Evolutionary conservation across 345 rosid genomes (phyloP).

Genomic region (Viola odorata): DNA sequence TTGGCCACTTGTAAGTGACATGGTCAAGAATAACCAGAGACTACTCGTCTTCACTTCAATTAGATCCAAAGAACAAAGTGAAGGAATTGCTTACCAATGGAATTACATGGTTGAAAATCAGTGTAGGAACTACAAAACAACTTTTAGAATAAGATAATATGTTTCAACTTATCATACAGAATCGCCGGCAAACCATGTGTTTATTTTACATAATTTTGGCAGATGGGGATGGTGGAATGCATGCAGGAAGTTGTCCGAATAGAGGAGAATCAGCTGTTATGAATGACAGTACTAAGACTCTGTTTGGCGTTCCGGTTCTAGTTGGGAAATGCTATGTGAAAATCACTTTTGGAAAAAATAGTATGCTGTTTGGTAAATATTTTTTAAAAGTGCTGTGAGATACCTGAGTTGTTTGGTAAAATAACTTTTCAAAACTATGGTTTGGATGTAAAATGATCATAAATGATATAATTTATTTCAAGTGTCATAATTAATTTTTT

Average conservation of each 20-base stretch:
- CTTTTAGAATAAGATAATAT: background rate
- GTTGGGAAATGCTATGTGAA: too few species aligned
- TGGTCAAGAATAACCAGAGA: constrained; percentile 52
- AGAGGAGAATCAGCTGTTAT: too few species aligned
- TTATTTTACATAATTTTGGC: constrained; percentile 11
- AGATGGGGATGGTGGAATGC: constrained; percentile 62
- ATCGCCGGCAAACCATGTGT: background rate
- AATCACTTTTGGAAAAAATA: too few species aligned
- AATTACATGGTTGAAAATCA: constrained; percentile 77
- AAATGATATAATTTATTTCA: too few species aligned
- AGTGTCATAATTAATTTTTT: too few species aligned
- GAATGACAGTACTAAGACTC: constrained; percentile 19
- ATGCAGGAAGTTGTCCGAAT: constrained; percentile 39
- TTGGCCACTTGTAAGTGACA: constrained; percentile 65
- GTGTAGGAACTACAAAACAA: constrained; percentile 27
- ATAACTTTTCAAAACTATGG: too few species aligned
- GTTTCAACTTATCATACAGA: too few species aligned
- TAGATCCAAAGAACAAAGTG: constrained; percentile 44
- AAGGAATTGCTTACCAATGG: constrained; percentile 77
- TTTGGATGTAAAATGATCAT: too few species aligned
- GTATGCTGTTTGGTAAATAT: too few species aligned
- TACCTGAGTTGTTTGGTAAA: too few species aligned
- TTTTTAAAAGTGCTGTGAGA: too few species aligned
- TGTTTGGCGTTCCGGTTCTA: too few species aligned
- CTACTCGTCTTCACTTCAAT: constrained; percentile 56